These are phyloP conservation scores for Quercus aquifolioides DNA, from an alignment of 306 rosid species.

Conservation along the genomic window DNA sequence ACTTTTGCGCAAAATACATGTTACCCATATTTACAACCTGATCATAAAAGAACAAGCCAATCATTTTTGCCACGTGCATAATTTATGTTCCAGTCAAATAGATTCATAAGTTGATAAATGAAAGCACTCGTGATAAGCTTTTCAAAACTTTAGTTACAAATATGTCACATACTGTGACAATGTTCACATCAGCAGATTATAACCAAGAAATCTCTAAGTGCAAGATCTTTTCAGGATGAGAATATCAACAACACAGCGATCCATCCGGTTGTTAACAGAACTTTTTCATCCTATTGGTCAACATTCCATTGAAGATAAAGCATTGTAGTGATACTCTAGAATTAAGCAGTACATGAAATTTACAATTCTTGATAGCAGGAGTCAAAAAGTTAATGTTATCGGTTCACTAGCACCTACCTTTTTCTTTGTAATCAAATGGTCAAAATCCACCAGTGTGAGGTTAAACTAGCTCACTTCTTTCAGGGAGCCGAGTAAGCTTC, in stretches of 20 bases:
- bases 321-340: neutral
- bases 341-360: neutral
- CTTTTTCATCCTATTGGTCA: neutral
- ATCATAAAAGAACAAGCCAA: neutral
- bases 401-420: slow-evolving; percentile 51
- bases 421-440: slow-evolving; percentile 81
- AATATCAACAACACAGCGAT: neutral
- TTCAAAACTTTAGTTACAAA: neutral
- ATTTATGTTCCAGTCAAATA: neutral
- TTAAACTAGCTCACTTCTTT: slow-evolving; percentile 63
- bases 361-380: neutral
- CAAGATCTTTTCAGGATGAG: neutral
- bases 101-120: neutral
- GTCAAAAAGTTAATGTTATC: neutral
- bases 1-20: neutral
- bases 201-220: neutral
- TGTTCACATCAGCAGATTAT: no score
- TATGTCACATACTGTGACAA: neutral
- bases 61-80: neutral
- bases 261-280: neutral
- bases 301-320: neutral
- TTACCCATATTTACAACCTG: neutral
- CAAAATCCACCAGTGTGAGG: slow-evolving; percentile 76
- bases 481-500: slow-evolving; percentile 94
- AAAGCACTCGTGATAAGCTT: neutral